phyloP scores from a whole-genome alignment of 2,329 filamentous ascomycete genomes.

The Cylindrodendrum hubeiense region DNA sequence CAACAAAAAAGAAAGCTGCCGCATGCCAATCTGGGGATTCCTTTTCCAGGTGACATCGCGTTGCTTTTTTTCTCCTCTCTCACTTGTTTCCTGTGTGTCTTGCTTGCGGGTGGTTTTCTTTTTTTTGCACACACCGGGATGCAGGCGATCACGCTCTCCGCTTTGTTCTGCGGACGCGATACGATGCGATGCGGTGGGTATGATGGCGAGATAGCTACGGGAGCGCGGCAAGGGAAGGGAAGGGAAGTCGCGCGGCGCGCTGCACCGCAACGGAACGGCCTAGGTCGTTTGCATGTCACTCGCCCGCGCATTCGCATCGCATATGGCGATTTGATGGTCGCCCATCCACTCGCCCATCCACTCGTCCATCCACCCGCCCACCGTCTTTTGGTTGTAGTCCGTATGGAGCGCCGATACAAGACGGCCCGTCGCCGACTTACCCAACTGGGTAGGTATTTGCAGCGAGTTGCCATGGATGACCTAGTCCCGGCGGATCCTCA shows the following conservation, averaged over 20 bases:
- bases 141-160: conserved; percentile 2
- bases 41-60: not conserved
- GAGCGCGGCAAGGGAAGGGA: too few species aligned
- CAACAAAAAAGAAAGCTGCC: not conserved
- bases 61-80: not conserved
- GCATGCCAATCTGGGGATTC: not conserved
- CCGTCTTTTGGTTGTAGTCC: conserved; percentile 12
- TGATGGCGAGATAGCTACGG: conserved; percentile 16
- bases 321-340: conserved; percentile 3
- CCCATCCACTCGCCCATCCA: not conserved
- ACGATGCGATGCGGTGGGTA: conserved; percentile 11
- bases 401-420: conserved; percentile 8
- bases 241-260: not conserved
- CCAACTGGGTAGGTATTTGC: conserved; percentile 4
- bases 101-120: not conserved
- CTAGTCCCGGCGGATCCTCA: not conserved
- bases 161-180: conserved; percentile 1
- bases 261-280: conserved; percentile 4
- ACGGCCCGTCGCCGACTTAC: conserved; percentile 10
- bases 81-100: not conserved
- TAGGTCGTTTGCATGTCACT: not conserved
- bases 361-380: not conserved
- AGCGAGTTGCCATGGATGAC: not conserved
- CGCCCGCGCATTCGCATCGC: conserved; percentile 8
- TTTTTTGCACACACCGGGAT: not conserved